Percentiles rank a stretch among this genome's conserved stretches.
phyloP scores from a whole-genome alignment of 768 basidiomycete genomes.

The Holtermannia corniformis region DNA sequence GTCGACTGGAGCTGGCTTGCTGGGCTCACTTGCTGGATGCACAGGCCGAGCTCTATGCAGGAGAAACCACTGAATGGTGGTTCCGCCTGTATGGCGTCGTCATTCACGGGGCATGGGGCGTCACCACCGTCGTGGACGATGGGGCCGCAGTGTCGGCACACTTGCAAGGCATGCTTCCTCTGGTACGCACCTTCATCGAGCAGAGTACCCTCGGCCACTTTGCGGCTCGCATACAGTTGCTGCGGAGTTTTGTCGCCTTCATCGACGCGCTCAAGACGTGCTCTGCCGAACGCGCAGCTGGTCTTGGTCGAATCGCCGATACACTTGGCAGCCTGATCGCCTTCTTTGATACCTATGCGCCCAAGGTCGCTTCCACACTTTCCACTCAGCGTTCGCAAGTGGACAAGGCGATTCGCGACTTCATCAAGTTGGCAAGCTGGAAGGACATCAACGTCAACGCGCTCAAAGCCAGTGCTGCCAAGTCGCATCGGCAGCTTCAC shows the following conservation, averaged over 20 bases:
- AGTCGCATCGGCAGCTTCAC: slow-evolving; percentile 82
- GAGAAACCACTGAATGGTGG: slow-evolving; percentile 66
- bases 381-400: slow-evolving; percentile 51
- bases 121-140: slow-evolving; percentile 35
- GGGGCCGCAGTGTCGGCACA: slow-evolving; percentile 45
- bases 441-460: slow-evolving; percentile 94
- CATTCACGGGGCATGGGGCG: slow-evolving; percentile 51
- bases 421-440: slow-evolving; percentile 96
- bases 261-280: slow-evolving; percentile 20
- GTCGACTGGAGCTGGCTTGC: slow-evolving; percentile 74
- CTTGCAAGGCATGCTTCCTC: slow-evolving; percentile 57
- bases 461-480: slow-evolving; percentile 78
- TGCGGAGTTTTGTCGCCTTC: slow-evolving; percentile 54
- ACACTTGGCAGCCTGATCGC: slow-evolving; percentile 55
- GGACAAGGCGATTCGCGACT: slow-evolving; percentile 70
- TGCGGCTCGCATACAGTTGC: slow-evolving; percentile 54
- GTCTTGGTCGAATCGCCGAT: slow-evolving; percentile 49
- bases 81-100: slow-evolving; percentile 76
- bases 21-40: slow-evolving; percentile 74
- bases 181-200: slow-evolving; percentile 70
- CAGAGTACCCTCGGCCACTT: slow-evolving; percentile 79
- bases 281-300: slow-evolving; percentile 19
- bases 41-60: slow-evolving; percentile 48
- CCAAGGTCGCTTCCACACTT: slow-evolving; percentile 48
- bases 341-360: slow-evolving; percentile 58